Conservation (phyloP, 2,329 filamentous ascomycete species). For the Chrysosphaeria jannelii region DNA sequence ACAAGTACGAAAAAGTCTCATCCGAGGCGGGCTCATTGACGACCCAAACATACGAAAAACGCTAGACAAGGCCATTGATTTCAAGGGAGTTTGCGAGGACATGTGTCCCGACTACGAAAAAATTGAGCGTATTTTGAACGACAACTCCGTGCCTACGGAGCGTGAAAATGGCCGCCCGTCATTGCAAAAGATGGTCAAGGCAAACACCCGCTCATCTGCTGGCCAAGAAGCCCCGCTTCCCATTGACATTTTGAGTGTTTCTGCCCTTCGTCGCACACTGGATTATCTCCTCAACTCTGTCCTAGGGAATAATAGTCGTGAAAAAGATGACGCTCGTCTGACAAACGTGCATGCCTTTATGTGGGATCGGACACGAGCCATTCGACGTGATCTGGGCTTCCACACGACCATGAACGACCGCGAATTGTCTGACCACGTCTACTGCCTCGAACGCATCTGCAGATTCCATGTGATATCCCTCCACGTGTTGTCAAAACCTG, state of each 20-base stretch:
- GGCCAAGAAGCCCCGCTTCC: constrained; percentile 36
- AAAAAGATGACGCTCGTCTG: constrained; percentile 21
- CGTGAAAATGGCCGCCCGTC: constrained; percentile 16
- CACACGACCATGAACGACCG: constrained; percentile 26
- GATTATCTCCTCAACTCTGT: constrained; percentile 32
- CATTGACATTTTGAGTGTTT: constrained; percentile 33
- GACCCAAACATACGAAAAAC: constrained; percentile 31
- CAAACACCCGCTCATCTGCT: constrained; percentile 33
- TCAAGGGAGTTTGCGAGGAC: constrained; percentile 36
- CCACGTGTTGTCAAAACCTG: constrained; percentile 27
- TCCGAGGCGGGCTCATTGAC: constrained; percentile 28
- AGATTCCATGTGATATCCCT: constrained; percentile 35
- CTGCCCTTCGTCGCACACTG: constrained; percentile 24
- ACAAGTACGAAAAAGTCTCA: constrained; percentile 23
- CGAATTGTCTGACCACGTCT: constrained; percentile 27
- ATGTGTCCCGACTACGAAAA: constrained; percentile 41
- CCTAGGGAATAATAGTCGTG: no score
- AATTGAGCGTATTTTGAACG: constrained; percentile 28
- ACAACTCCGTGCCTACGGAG: constrained; percentile 24
- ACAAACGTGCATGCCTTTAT: constrained; percentile 28
- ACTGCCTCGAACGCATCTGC: constrained; percentile 33
- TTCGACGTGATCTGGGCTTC: constrained; percentile 37
- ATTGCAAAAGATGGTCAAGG: constrained; percentile 30
- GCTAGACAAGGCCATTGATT: constrained; percentile 31
- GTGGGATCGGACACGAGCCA: constrained; percentile 36